Base-by-base conservation (phyloP, 2,329 filamentous ascomycete genomes). In the Cladophialophora immunda region DNA sequence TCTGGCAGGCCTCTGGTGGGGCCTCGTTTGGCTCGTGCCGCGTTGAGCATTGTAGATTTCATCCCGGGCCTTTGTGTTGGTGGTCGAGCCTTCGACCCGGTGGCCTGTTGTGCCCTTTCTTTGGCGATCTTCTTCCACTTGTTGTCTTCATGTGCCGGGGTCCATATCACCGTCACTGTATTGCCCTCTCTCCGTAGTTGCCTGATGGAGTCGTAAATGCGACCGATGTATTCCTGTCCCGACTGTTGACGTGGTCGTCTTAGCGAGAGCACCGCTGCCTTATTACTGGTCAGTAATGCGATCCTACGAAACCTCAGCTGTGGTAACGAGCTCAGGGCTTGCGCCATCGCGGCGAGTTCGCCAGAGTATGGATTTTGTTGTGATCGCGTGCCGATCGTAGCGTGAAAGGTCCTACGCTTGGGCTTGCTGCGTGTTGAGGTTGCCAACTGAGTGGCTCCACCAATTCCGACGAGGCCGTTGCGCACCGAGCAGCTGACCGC, bases 11-110 rank as follows among this genome's bases (percentile, higher is more conserved):
- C 54, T 36, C 34, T 36, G 13, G 34, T 36, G 9, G 34, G 4
- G 34, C 34, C 34, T 7, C 34, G 9, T 68, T 75, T 64, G 29
- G 69, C 68, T 58, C 64, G 69, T 67, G 68, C 70, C 47, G 72
- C 68, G 30, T 74, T 74, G n/a, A 75, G 65, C 19, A 67, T 75
- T 38, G 70, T 76, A 30, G 68, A 75, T 50, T 72, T 73, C 50
- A 74, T 74, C n/a, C 69, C 66, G 2, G 70, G 62, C 55, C 55
- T 60, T 19, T 50, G 61, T 70, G 25, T 58, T 64, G 71, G 62
- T 34, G 29, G 56, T 50, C 55, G n/a, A 29, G 73, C 54, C 41
- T 72, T 68, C 72, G 62, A 29, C 58, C 73, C 32, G 68, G 65
- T n/a, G 67, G 55, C 47, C 69, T 69, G 27, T 71, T 72, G 58